Base-by-base conservation (phyloP, 2,329 filamentous ascomycete genomes). In the Pseudogymnoascus sp. region DNA sequence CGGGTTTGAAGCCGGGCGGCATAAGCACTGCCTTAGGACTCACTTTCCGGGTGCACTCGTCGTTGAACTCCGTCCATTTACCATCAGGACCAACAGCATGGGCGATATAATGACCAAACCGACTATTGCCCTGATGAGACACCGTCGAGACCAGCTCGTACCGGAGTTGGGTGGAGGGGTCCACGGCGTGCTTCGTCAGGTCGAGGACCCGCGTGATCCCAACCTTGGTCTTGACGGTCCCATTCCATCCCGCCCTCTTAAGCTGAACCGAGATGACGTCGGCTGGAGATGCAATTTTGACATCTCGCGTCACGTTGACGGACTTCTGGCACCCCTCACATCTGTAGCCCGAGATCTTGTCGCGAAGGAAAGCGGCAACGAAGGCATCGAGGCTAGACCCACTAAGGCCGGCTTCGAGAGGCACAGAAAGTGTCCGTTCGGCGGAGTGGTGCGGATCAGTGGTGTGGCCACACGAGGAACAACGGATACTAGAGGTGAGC, bases 81-180 rank as follows among this genome's bases (percentile, higher is more conserved):
- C 59, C 63, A 38, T 62, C 59, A 4, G 62, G 61, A 11, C 60
- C 61, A 38, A 47, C 63, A 12, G 65, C 62, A 47, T 63, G 59
- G 54, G 60, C 60, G 37, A 65, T 62, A 57, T 68, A 68, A 60
- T 69, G 67, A 8, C 67, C 67, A 12, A 6, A 35, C 9, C 60
- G 12, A 11, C 59, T 35, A 30, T 32, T 58, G 7, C 63, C 64
- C 11, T 14, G 22, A 60, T 74, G 72, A 41, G 68, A 66, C 8
- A 74, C 63, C 2, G 71, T 67, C 8, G 70, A 65, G 2, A 63
- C 57, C 11, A 74, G 65, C 34, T 70, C 65, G 60, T 74, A 74
- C 22, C 43, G 61, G 20, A 67, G 59, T n/a, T 32, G 34, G 37
- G 28, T 50, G 16, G 39, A 50, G 41, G 61, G 63, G 7, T 37